Conservation (phyloP, 495 filamentous ascomycete genomes). For the Aeminium ludgeri region DNA sequence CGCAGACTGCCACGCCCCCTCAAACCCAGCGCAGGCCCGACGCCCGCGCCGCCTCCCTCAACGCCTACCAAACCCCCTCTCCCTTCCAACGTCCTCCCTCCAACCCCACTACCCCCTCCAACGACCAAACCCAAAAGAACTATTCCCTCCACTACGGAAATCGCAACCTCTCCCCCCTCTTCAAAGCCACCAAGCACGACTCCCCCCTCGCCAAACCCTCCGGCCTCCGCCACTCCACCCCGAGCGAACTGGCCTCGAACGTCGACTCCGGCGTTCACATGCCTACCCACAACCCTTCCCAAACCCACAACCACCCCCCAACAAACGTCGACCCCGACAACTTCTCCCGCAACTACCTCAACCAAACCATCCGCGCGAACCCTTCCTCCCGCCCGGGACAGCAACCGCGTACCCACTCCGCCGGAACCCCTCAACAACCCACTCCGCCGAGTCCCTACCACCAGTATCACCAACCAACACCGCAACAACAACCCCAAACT, state of each 20-base stretch:
- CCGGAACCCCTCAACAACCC: too few species aligned
- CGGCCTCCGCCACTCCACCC: conserved; percentile 9
- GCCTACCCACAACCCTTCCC: too few species aligned
- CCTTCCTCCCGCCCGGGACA: too few species aligned
- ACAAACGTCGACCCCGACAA: conserved; percentile 5
- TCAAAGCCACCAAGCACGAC: conserved; percentile 19
- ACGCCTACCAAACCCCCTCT: conserved; percentile 13
- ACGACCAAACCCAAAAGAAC: conserved; percentile 5
- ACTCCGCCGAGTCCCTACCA: too few species aligned
- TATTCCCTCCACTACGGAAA: conserved; percentile 23
- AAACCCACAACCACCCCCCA: neutral
- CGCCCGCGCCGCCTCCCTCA: neutral
- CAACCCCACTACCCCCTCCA: conserved; percentile 20
- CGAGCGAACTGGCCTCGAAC: neutral
- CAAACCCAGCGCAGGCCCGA: too few species aligned
- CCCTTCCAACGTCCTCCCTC: conserved; percentile 15
- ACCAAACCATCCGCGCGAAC: conserved; percentile 12
- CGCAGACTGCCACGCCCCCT: too few species aligned
- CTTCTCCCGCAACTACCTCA: conserved; percentile 15
- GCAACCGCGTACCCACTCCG: too few species aligned
- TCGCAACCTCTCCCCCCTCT: conserved; percentile 25
- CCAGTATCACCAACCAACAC: conserved; percentile 3
- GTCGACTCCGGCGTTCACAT: too few species aligned
- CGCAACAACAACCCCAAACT: too few species aligned
- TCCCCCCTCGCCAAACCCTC: conserved; percentile 8